A percentile compares a stretch with the other conserved stretches of the same genome.
These are phyloP conservation scores for Kuraishia capsulata DNA, from an alignment of 805 yeast genomes.

Conservation along the genomic window DNA sequence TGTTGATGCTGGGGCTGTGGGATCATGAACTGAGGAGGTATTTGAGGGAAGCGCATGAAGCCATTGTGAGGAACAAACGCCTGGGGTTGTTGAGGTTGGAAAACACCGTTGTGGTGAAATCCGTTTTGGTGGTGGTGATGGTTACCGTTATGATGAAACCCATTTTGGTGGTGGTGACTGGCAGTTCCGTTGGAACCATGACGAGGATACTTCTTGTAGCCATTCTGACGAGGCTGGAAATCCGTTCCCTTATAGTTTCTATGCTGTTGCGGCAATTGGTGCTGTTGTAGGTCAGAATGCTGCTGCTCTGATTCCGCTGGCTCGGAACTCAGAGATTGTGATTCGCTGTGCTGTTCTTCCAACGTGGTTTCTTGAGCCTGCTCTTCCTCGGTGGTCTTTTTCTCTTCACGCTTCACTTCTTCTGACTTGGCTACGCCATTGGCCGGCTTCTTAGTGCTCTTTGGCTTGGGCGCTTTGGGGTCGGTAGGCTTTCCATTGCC, in stretches of 20 bases:
- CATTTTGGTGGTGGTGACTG: not conserved
- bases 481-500: conserved; percentile 8
- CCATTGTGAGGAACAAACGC: conserved; percentile 1
- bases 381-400: not conserved
- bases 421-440: not conserved
- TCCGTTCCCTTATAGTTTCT: conserved; percentile 1
- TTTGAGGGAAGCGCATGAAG: conserved; percentile 5
- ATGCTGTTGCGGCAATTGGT: conserved; percentile 3
- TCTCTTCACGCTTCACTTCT: not conserved
- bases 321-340: not conserved
- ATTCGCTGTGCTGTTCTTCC: not conserved
- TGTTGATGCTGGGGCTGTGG: conserved; percentile 5
- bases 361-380: not conserved
- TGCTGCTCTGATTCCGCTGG: not conserved
- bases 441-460: conserved; percentile 1
- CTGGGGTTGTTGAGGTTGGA: conserved; percentile 9
- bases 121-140: not conserved
- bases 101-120: conserved; percentile 7
- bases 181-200: not conserved
- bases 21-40: conserved; percentile 10
- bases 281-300: not conserved
- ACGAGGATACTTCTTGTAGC: conserved; percentile 2
- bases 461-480: not conserved
- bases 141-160: not conserved
- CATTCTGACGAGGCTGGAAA: conserved; percentile 4